These are phyloP conservation scores for Solanum tacnaense DNA, from an alignment of 257 asterid genomes.

Conservation along the genomic window DNA sequence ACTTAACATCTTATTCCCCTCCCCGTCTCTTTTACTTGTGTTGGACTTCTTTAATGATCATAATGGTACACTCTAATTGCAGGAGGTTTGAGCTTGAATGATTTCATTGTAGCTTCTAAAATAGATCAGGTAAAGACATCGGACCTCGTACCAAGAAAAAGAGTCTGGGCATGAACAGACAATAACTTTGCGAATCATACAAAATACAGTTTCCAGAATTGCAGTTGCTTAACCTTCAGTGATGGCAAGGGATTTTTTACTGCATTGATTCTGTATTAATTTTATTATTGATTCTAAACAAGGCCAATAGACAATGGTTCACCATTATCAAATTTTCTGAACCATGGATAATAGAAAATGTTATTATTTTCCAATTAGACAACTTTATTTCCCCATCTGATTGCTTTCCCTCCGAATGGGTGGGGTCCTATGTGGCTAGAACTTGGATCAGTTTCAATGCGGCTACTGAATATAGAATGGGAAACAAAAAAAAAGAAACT, in stretches of 20 bases:
- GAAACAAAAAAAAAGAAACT: neutral
- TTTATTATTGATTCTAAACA: neutral
- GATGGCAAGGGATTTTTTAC: neutral
- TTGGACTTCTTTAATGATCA: neutral
- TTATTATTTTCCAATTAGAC: neutral
- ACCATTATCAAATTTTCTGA: neutral
- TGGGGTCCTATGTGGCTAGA: too few relatives aligned
- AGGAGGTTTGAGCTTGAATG: slow-evolving; percentile 84
- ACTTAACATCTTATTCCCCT: neutral
- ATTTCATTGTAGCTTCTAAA: slow-evolving; percentile 82
- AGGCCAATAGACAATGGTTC: neutral
- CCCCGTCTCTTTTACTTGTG: neutral
- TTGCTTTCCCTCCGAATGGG: too few relatives aligned
- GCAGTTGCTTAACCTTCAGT: neutral
- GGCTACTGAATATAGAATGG: neutral
- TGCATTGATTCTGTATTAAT: neutral
- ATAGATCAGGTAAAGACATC: slow-evolving; percentile 67
- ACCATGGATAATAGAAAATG: neutral
- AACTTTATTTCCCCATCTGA: neutral
- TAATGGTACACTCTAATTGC: slow-evolving; percentile 12
- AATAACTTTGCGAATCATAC: neutral
- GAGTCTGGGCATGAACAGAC: slow-evolving; percentile 57
- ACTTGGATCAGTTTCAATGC: neutral
- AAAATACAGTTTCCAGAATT: neutral
- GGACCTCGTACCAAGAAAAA: slow-evolving; percentile 74